Evolutionary conservation across 192 early-diverging fungal species (phyloP), one percentile per base, ranked within the genome.

Genomic region (Podila epigama): DNA sequence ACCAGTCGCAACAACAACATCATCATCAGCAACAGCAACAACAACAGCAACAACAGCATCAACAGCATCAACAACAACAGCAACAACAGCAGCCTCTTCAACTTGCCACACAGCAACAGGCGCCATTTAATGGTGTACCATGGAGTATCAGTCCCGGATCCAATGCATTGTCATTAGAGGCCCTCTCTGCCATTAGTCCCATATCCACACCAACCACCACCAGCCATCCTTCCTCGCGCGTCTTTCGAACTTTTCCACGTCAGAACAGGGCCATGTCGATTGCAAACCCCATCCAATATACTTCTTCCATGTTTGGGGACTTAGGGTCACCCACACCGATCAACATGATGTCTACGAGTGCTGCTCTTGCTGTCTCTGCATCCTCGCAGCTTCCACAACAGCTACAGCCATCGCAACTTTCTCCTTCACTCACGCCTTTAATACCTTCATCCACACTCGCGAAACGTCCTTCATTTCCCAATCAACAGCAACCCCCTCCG

Each of bases 91-190:
- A 40, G 10, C 36, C 15, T 15, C 57, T 37, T 15, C 57, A 58
- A 12, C 57, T 37, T 27, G 15, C 20, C 7, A 34, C 33, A 16
- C 57, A 58, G 13, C 57, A 32, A 28, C 57, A 58, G 15, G 25
- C 33, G 15, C 37, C 22, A 10, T 35, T 33, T 15, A 6, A 15
- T 10, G 20, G 18, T 1, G 32, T 34, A 10, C 71, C 71, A 15
- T 64, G 66, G 44, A 64, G 67, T 58, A 2, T 57, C 22, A 13
- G n/a, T n/a, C n/a, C 44, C 8, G 44, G 44, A 48, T 48, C 44
- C 44, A 48, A 18, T 8, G n/a, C 44, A 22, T 48, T 48, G 44
- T 48, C 44, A 48, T 48, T 48, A 22, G 44, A 48, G 44, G 25
- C n/a, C 25, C 44, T 48, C 20, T 18, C 44, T 0, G 15, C 44